A percentile compares a stretch with the other conserved stretches of the same genome.
Conservation (phyloP, 106 monocot genomes). For the Dendrobium huoshanense region DNA sequence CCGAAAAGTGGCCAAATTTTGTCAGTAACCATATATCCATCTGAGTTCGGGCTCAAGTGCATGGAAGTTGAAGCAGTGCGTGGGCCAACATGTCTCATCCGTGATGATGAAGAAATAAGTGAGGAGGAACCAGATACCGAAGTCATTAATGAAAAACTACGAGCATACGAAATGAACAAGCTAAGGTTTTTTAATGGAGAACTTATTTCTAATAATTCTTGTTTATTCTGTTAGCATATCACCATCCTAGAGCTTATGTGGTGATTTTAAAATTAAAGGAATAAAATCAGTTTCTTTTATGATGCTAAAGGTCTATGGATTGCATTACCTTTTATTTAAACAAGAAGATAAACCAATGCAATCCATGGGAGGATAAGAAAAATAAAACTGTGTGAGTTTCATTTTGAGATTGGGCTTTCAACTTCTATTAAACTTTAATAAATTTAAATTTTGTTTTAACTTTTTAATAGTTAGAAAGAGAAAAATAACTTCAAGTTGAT, state of each 20-base stretch:
- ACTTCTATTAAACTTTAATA: too few relatives aligned
- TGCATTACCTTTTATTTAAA: background rate
- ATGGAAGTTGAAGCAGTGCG: constrained; percentile 68
- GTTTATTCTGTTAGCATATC: background rate
- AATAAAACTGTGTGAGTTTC: background rate
- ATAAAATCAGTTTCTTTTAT: too few relatives aligned
- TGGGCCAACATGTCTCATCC: constrained; percentile 63
- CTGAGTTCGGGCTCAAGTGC: constrained; percentile 83
- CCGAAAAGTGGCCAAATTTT: constrained; percentile 77
- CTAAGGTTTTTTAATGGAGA: constrained; percentile 41
- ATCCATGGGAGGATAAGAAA: background rate
- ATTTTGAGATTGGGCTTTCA: background rate
- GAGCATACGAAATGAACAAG: constrained; percentile 76
- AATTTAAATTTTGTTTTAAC: too few relatives aligned
- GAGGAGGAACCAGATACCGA: constrained; percentile 42
- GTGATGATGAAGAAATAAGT: constrained; percentile 27
- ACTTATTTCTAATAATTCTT: background rate
- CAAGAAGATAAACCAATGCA: background rate
- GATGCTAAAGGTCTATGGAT: background rate
- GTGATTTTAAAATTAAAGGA: background rate
- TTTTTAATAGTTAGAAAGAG: too few relatives aligned
- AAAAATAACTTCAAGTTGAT: too few relatives aligned
- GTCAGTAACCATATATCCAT: constrained; percentile 73
- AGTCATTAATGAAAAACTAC: constrained; percentile 53
- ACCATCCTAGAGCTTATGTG: background rate